Conservation (phyloP, 2,329 filamentous ascomycete genomes). For the Thielaviopsis ethacetica region DNA sequence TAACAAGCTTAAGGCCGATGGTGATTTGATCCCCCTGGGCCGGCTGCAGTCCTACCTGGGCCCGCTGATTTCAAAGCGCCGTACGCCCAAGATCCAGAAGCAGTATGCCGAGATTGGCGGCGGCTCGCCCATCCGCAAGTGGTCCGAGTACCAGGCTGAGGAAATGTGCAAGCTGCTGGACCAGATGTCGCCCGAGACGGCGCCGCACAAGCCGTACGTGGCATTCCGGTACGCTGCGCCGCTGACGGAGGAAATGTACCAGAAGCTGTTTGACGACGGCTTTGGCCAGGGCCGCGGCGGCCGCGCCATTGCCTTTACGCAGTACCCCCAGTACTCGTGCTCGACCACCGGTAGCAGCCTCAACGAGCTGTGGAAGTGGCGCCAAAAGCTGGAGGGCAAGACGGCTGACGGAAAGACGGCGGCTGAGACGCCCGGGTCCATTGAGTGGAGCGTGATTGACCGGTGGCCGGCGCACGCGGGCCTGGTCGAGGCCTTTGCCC, state of each 20-base stretch:
- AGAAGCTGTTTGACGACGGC: constrained; percentile 65
- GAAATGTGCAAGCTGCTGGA: constrained; percentile 98
- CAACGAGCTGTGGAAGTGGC: constrained; percentile 97
- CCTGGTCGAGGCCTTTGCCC: constrained; percentile 78
- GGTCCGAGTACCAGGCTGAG: constrained; percentile 84
- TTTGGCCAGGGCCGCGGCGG: constrained; percentile 85
- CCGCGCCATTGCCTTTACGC: constrained; percentile 87
- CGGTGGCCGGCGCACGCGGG: constrained; percentile 89
- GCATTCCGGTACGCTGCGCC: constrained; percentile 92
- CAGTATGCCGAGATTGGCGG: constrained; percentile 93
- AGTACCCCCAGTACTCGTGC: constrained; percentile 97
- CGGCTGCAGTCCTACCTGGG: constrained; percentile 82
- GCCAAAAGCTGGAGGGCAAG: constrained; percentile 72
- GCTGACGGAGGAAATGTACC: constrained; percentile 87
- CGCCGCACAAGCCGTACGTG: constrained; percentile 93
- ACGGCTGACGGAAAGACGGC: constrained; percentile 22
- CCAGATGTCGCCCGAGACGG: constrained; percentile 76
- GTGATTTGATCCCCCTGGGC: constrained; percentile 87
- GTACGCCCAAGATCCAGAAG: constrained; percentile 91
- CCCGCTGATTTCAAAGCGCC: constrained; percentile 65
- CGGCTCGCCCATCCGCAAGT: constrained; percentile 94
- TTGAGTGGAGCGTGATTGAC: constrained; percentile 95
- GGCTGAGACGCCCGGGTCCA: constrained; percentile 39
- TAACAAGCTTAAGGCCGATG: constrained; percentile 52
- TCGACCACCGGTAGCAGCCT: constrained; percentile 91